Evolutionary conservation across 176 grass and related monocot genomes (phyloP), one percentile per base, ranked within the genome.

Genomic region (bread wheat (Triticum aestivum)): DNA sequence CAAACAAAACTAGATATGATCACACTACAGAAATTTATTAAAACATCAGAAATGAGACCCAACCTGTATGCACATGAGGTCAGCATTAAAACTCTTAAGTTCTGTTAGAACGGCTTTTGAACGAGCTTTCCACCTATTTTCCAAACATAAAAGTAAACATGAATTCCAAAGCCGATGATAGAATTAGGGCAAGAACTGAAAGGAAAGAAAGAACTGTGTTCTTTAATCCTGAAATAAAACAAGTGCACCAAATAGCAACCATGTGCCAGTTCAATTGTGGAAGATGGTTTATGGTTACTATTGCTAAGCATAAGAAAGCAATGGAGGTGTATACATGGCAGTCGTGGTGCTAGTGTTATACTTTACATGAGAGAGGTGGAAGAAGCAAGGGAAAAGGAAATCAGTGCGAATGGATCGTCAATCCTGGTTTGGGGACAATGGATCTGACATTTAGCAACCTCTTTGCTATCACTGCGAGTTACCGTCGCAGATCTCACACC

Each of bases 21-120:
- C 64, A 86, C n/a, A 52, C 1, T 64, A 58, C 9, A 71, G 6
- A 90, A 87, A 56, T 26, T 66, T 83, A 26, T 65, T 63, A 58
- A 63, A 41, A 84, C 0, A 45, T 21, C 17, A 89, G 14, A 77
- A 74, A 58, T 44, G 2, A 41, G 23, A 62, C 39, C 35, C 41
- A 79, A 98, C 96, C 92, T 98, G 93, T 91, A 96, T 68, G 75
- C 96, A 98, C 72, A 98, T 86, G 79, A 98, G 76, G 72, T 98
- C 96, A 68, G 96, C 93, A 51, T 84, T 49, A 13, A 98, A 92
- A 75, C 93, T 92, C 88, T 94, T 91, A 23, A 98, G 85, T 71
- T 92, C 86, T 71, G 79, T 76, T 84, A 98, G 76, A 84, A 98
- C 72, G 41, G 91, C 88, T 81, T 94, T 91, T 63, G 96, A 98